These are phyloP conservation scores for Umbelopsis sp. DNA, from an alignment of 192 early-diverging fungal genomes.

Conservation along the genomic window DNA sequence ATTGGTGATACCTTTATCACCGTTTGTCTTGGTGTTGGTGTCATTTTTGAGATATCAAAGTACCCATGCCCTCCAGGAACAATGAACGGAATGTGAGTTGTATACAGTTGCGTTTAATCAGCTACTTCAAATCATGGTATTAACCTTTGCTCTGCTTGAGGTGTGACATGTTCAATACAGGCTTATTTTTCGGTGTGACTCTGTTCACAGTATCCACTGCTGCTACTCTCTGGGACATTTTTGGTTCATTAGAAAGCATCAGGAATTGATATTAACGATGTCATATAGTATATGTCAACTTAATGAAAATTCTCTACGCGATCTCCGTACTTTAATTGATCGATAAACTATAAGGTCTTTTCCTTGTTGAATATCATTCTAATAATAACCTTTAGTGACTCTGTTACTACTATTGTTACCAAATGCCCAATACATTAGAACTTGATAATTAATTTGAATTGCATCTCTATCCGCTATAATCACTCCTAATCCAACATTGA, in stretches of 20 bases:
- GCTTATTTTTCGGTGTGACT: background rate
- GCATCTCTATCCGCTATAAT: no score
- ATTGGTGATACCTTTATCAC: background rate
- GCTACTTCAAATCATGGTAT: background rate
- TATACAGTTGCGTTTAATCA: background rate
- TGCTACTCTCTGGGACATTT: conserved; percentile 4
- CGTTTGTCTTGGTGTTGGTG: background rate
- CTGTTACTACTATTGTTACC: no score
- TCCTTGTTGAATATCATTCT: no score
- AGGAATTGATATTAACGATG: background rate
- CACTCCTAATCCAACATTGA: no score
- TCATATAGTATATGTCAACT: background rate
- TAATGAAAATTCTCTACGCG: no score
- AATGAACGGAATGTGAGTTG: background rate
- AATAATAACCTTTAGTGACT: no score
- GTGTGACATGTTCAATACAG: conserved; percentile 11
- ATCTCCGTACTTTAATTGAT: no score
- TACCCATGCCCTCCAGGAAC: background rate
- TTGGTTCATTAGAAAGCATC: background rate
- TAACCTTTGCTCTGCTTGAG: background rate
- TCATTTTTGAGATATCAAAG: conserved; percentile 11
- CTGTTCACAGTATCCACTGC: background rate
- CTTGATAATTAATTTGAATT: no score
- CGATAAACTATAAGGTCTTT: no score
- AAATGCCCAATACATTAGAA: no score